Evolutionary conservation across 164 flowering plant genomes (phyloP), one percentile per base, ranked within the genome.

Genomic region (Vitis rupestris): DNA sequence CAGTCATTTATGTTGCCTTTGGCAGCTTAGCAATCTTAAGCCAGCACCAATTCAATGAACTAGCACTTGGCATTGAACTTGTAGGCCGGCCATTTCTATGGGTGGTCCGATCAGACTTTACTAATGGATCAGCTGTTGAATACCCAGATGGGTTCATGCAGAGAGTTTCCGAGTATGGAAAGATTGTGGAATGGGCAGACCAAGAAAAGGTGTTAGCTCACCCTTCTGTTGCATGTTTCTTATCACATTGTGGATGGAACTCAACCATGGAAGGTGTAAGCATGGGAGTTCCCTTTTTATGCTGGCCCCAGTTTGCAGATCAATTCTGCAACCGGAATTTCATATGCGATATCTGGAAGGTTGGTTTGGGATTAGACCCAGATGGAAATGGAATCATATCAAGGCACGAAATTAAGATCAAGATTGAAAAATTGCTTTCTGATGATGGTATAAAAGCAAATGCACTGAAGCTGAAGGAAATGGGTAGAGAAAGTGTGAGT

Each of bases 1-100:
- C 83, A 4, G 82, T 78, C 53, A 58, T 83, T 1, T 80, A 82
- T 50, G 70, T 81, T 30, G 72, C 84, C 15, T 78, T 79, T 52
- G 87, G 87, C 1, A 84, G 84, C 79, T 50, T 53, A 67, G 51
- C 81, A 0, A 17, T 66, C 27, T 37, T 80, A 10, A 37, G 61
- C 49, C 63, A 72, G 58, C 16, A 2, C 8, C 85, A 84, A 50
- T 56, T 80, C 13, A 67, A 72, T 7, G 87, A 84, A 50, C 65
- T 84, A 3, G 81, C 85, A 48, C 61, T 70, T 2, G 85, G 75
- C 4, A 75, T 82, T 5, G 80, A 76, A 16, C 72, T 62, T 0
- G n/a, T 56, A 1, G 65, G 67, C 3, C 50, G 64, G 27, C 83
- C 79, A 6, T 78, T 84, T 71, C 50, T 84, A 16, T 82, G 87